Evolutionary conservation across 768 basidiomycete genomes (phyloP).

Genomic region (Botryobasidium botryosum): DNA sequence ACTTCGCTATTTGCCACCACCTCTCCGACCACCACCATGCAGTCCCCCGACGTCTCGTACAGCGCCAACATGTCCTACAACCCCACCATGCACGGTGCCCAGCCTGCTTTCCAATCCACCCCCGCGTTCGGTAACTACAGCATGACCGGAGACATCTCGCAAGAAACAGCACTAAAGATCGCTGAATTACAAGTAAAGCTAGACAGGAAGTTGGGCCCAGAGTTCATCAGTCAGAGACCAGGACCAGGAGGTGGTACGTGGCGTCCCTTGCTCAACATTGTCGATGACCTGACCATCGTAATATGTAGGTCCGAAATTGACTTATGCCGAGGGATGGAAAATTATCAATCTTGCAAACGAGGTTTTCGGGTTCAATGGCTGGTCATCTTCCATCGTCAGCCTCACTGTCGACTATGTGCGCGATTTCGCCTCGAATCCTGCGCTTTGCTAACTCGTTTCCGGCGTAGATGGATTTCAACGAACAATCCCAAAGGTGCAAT

Average conservation of each 20-base stretch:
- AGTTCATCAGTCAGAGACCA: slow-evolving; percentile 76
- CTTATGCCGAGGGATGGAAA: slow-evolving; percentile 95
- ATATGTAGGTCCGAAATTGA: slow-evolving; percentile 65
- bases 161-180: slow-evolving; percentile 48
- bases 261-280: neutral
- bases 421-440: no score
- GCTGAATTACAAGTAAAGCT: slow-evolving; percentile 66
- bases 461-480: slow-evolving; percentile 51
- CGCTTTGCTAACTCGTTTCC: no score
- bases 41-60: no score
- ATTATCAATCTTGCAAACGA: slow-evolving; percentile 96
- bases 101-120: slow-evolving; percentile 2
- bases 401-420: slow-evolving; percentile 34
- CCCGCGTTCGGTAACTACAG: slow-evolving; percentile 5
- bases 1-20: no score
- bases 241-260: slow-evolving; percentile 62
- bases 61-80: slow-evolving; percentile 39
- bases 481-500: slow-evolving; percentile 45
- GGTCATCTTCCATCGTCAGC: slow-evolving; percentile 66
- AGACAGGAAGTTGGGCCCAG: slow-evolving; percentile 80
- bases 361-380: slow-evolving; percentile 95
- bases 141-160: slow-evolving; percentile 31
- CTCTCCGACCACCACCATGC: no score
- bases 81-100: slow-evolving; percentile 44
- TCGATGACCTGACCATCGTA: neutral